Evolutionary conservation across 805 yeast genomes (phyloP), one percentile per base, ranked within the genome.

Genomic region (Kodamaea laetipori): DNA sequence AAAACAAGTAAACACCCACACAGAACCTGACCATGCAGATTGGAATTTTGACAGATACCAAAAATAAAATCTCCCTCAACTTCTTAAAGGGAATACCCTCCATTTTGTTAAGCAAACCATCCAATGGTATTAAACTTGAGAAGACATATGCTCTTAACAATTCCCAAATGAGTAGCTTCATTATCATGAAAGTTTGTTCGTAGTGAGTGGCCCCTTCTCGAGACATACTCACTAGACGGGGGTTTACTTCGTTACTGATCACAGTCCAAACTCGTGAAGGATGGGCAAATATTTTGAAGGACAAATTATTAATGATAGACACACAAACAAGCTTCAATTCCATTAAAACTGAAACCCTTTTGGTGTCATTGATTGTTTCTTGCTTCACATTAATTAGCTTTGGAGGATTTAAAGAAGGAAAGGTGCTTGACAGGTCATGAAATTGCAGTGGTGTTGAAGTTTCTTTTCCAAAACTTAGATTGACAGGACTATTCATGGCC

Each of bases 81-180:
- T 40, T 42, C 24, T 35, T 36, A 10, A 53, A 13, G 58, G 56
- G 18, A 36, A 35, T 15, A 43, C n/a, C 18, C 6, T 38, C 43
- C 19, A 46, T n/a, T 13, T 21, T 28, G 8, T 24, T 25, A 3
- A 36, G 13, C 17, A 43, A 19, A 3, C 32, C 33, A 9, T 15
- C 31, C 28, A 48, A 8, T 6, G 26, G 5, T 8, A 8, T 24
- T 12, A 44, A 38, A 23, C 45, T 42, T 7, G 27, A 17, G 31
- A 52, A 41, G 4, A 53, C 11, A 32, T 49, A 41, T 21, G 38
- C 44, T 13, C 41, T 37, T 1, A 43, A 38, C 2, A 53, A 11
- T 28, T 58, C 55, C 59, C 57, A 59, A 3, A 49, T 12, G 5
- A 49, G 38, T 3, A 35, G 23, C 28, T 48, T 53, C 3, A 44